Evolutionary conservation across 306 rosid species (phyloP).

Genomic region (Styphnolobium japonicum): DNA sequence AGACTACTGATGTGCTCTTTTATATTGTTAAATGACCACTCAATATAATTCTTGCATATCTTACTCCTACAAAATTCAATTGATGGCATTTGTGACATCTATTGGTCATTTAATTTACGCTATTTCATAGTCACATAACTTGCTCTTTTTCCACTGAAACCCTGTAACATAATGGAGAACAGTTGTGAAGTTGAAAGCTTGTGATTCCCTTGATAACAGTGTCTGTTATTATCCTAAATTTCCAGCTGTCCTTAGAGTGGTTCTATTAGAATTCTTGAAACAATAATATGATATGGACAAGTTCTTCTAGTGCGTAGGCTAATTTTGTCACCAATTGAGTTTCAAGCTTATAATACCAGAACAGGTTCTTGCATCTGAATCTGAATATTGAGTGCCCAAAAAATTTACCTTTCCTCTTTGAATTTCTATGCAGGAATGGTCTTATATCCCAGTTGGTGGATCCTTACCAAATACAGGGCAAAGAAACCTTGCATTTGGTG

Average conservation of each 20-base stretch:
- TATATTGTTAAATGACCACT: neutral
- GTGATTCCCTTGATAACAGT: neutral
- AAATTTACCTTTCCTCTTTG: neutral
- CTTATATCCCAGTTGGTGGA: conserved; percentile 98
- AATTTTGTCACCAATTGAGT: neutral
- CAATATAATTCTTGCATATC: neutral
- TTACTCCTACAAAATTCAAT: neutral
- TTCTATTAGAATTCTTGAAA: conserved; percentile 6
- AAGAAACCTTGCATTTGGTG: conserved; percentile 95
- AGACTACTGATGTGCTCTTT: neutral
- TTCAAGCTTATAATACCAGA: too few relatives aligned
- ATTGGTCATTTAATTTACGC: neutral
- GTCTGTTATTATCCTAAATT: neutral
- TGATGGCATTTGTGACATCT: neutral
- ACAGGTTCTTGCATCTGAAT: conserved; percentile 16
- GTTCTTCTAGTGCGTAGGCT: conserved; percentile 13
- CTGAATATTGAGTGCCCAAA: conserved; percentile 16
- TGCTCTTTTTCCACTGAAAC: neutral
- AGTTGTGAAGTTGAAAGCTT: conserved; percentile 6
- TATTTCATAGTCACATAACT: neutral
- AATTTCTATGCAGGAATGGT: conserved; percentile 74
- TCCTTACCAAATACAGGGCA: conserved; percentile 95
- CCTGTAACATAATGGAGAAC: neutral
- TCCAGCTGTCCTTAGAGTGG: neutral
- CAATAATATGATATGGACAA: conserved; percentile 3